Evolutionary conservation across 208 protist genomes (phyloP), one percentile per base, ranked within the genome.

Genomic region (Acanthamoeba culbertsoni): DNA sequence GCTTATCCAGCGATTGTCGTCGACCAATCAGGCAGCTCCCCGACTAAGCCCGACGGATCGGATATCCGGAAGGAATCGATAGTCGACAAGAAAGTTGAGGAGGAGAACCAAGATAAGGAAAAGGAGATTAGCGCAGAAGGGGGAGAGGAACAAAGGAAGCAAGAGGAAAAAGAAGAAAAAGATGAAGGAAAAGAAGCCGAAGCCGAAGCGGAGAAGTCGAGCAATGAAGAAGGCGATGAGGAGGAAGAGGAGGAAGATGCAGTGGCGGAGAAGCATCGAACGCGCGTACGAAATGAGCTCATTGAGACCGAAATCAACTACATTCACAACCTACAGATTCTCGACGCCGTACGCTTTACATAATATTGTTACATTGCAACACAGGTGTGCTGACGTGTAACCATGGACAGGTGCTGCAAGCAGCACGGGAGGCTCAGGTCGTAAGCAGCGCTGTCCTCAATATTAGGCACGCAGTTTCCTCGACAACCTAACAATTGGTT

Each of bases 231-330:
- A 8, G 48, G 8, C 14, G 14, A 23, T 0, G 42, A 84, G n/a
- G 73, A 1, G n/a, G 43, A 84, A 26, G 73, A 10, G 1, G 43
- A 84, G 26, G 43, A n/a, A 18, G 68, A 79, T 5, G 73, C 37
- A 8, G 45, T 55, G 28, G 73, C 26, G 43, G 71, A 10, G 16
- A 65, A 90, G 82, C 82, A 90, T 57, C 26, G 53, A 10, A 37
- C 46, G 37, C 28, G 46, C 26, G 31, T 90, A 1, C 45, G 82
- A 4, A 59, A 90, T 23, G 82, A 90, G 42, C 55, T 90, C 82
- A 90, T 90, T 37, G 55, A 90, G 42, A 90, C 82, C 82, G 82
- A 90, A 16, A 90, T 68, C 46, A 90, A 42, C 55, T 90, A 90
- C 53, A 65, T 90, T 42, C 46, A 65, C 82, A 90, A 90, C 82